These are phyloP conservation scores for Petunia secreta DNA, from an alignment of 257 asterid species.

Conservation along the genomic window DNA sequence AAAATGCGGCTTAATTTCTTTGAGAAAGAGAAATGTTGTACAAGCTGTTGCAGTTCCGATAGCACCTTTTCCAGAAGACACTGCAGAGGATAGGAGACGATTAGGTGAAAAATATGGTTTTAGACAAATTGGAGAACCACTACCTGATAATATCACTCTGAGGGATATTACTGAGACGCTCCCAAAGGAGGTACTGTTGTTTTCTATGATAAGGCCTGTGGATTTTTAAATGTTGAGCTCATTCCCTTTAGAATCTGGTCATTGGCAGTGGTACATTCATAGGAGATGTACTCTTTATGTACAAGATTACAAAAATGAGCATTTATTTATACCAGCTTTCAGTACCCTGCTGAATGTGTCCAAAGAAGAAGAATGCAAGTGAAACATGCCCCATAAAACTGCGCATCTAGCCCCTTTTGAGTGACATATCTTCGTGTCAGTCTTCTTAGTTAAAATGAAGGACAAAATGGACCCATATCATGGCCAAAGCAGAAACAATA, in stretches of 20 bases:
- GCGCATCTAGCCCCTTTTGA: background rate
- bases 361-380: no score
- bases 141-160: slow-evolving; percentile 75
- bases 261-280: background rate
- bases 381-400: background rate
- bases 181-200: slow-evolving; percentile 71
- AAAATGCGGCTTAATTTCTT: slow-evolving; percentile 45
- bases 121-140: slow-evolving; percentile 88
- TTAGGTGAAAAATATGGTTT: slow-evolving; percentile 76
- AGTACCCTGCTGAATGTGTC: no score
- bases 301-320: background rate
- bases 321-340: no score
- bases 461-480: background rate
- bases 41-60: slow-evolving; percentile 75
- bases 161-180: slow-evolving; percentile 77
- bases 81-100: slow-evolving; percentile 55
- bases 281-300: background rate
- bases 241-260: background rate
- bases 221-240: background rate
- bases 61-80: slow-evolving; percentile 62
- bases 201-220: background rate
- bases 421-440: background rate
- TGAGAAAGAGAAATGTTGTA: slow-evolving; percentile 46
- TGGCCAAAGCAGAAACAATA: background rate
- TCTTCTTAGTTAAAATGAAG: background rate